These are phyloP conservation scores for Hibiscus trionum DNA, from an alignment of 345 rosid genomes.

Conservation along the genomic window DNA sequence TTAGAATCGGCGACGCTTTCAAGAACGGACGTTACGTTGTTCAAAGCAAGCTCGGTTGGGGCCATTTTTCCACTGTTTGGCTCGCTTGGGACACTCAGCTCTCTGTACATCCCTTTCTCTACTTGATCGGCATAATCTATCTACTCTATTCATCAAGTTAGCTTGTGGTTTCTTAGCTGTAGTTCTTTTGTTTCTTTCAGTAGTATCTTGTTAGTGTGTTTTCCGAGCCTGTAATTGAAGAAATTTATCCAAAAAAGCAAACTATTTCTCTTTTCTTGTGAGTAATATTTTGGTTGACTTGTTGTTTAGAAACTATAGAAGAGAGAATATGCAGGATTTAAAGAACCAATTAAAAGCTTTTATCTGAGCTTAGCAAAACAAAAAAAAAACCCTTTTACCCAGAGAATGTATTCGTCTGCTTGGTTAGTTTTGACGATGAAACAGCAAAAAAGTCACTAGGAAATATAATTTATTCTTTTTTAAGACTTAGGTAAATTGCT, in stretches of 20 bases:
- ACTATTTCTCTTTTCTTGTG: not conserved
- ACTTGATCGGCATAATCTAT: not conserved
- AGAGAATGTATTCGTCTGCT: not conserved
- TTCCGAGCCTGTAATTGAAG: not conserved
- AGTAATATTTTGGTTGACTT: not conserved
- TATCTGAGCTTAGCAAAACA: not conserved
- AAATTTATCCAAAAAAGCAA: not conserved
- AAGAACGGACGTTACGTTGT: conserved; percentile 56
- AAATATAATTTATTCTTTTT: not conserved
- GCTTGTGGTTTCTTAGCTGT: conserved; percentile 2
- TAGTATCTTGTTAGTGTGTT: not conserved
- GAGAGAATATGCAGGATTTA: not conserved
- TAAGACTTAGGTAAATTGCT: not conserved
- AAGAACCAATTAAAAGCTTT: not conserved
- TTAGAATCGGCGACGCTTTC: conserved; percentile 54
- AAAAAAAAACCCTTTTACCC: too few species aligned
- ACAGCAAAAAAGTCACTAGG: not conserved
- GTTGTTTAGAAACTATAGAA: not conserved
- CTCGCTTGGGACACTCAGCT: conserved; percentile 61
- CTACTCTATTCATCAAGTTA: not conserved
- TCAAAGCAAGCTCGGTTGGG: conserved; percentile 74
- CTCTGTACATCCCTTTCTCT: conserved; percentile 24
- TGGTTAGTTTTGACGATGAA: not conserved
- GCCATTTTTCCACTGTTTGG: conserved; percentile 85
- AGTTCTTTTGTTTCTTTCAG: conserved; percentile 3